Evolutionary conservation across 1,284 basidiomycete species (phyloP), one percentile per base, ranked within the genome.

Genomic region (Caloboletus inedulis): DNA sequence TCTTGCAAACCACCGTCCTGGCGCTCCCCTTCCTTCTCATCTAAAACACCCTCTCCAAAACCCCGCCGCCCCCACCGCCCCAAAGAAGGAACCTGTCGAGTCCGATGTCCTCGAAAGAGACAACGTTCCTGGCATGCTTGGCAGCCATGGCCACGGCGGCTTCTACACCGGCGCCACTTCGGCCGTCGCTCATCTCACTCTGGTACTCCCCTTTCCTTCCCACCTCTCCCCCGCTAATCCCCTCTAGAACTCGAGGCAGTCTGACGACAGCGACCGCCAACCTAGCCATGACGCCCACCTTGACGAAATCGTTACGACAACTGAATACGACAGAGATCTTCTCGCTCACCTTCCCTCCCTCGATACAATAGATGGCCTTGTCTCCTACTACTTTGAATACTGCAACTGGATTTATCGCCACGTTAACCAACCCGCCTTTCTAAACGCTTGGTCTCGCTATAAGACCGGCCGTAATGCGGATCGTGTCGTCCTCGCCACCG

Each of bases 351-450:
- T 91, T 3, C 89, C 89, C 2, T 72, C 78, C 33, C 69, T 84
- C 47, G 77, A 84, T 43, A 72, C 82, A 47, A 83, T 89, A 59
- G 89, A 91, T 62, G 79, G 77, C 29, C 80, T 91, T 47, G 76
- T 91, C 62, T 71, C 72, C 47, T 86, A 83, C 69, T 91, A 91
- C 69, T 90, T 90, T 60, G 84, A 87, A 60, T 87, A 87, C 63
- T 89, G 87, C 76, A 89, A 87, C 67, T 91, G 88, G 89, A 81
- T 90, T 50, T 88, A 89, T 68, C 80, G 85, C 34, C 84, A 88
- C 65, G 78, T 91, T 53, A 84, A 89, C 67, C 77, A 83, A 51
- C 52, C 69, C 2, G 71, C 81, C 6, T 87, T 91, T 62, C 69
- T 72, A 13, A 69, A 75, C 13, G 80, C 82, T 21, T 91, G 88